Base-by-base conservation (phyloP, 1,139 yeast genomes). In the Candida pseudocylindracea region DNA sequence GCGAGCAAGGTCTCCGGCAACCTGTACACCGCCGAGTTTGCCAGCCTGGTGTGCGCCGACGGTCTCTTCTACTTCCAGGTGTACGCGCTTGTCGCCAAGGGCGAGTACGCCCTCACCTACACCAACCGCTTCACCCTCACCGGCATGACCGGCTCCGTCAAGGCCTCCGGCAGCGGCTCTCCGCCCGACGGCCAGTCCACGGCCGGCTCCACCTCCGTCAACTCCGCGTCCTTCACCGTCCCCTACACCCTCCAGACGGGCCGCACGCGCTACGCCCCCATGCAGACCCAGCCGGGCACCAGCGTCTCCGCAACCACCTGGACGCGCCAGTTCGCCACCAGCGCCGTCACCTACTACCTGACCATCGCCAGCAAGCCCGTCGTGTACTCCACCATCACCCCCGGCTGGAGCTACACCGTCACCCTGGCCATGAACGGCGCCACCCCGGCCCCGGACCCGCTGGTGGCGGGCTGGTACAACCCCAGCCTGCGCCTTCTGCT, bases 201-300 rank as follows among this genome's bases (percentile, higher is more conserved):
- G 29, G 46, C 36, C 20, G 43, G 45, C 3, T 55, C 59, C 11
- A 46, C 50, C 9, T 39, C 48, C 26, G 32, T 49, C 32, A 44
- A 55, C 39, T 48, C 59, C 5, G 32, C 39, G n/a, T 55, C 61
- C 6, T 59, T 57, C 38, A 36, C 55, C 8, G 41, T 79, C 8
- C 61, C 83, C 4, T 83, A 81, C 51, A 65, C 83, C 2, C 38
- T 45, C 37, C 95, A 83, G 55, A 75, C 92, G 0, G 92, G 92
- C 29, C 51, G 41, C 33, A 65, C 75, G 2, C 62, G 80, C 48
- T 79, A 55, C 51, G 95, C 95, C 1, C 93, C 94, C 33, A 81
- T 83, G 93, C 94, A 81, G 53, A 51, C 59, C 37, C 93, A 81
- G 53, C 94, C 95, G 7, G 78, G 72, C 4, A 47, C 76, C 2